Conservation (phyloP, 805 yeast species). For the Candida hungchunana region DNA sequence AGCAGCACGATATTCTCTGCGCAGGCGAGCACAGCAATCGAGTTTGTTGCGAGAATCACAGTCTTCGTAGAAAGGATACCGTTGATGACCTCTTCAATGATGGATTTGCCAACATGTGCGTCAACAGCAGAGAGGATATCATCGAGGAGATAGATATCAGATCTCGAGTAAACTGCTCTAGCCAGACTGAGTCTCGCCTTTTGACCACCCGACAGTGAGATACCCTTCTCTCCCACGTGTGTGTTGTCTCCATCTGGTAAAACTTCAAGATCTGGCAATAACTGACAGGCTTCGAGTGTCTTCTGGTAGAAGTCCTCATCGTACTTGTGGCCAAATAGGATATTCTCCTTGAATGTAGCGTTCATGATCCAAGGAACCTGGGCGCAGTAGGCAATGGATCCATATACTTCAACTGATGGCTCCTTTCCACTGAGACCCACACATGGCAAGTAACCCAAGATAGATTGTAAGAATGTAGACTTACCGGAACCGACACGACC, state of each 20-base stretch:
- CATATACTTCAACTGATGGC: constrained; percentile 43
- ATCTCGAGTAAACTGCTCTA: constrained; percentile 61
- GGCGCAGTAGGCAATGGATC: constrained; percentile 83
- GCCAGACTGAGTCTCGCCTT: constrained; percentile 63
- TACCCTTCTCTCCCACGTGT: constrained; percentile 65
- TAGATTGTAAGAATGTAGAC: constrained; percentile 35
- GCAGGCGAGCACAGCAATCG: constrained; percentile 70
- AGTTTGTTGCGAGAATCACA: constrained; percentile 79
- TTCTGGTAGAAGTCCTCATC: constrained; percentile 78
- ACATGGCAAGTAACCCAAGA: constrained; percentile 49
- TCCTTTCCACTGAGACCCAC: constrained; percentile 26
- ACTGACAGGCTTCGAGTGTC: constrained; percentile 86
- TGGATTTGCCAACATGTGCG: constrained; percentile 74
- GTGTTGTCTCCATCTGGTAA: constrained; percentile 89
- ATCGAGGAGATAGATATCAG: constrained; percentile 57
- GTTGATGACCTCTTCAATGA: constrained; percentile 70
- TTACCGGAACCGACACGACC: constrained; percentile 71
- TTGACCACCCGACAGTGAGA: constrained; percentile 59
- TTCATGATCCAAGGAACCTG: constrained; percentile 98
- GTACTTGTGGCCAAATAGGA: constrained; percentile 80
- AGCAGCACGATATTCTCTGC: constrained; percentile 70
- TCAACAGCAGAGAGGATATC: constrained; percentile 71
- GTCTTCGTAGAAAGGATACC: constrained; percentile 76
- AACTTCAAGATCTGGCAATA: constrained; percentile 68
- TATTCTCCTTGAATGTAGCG: constrained; percentile 86